phyloP scores from a whole-genome alignment of 1,139 yeast genomes.

The Fermentozyma sake region DNA sequence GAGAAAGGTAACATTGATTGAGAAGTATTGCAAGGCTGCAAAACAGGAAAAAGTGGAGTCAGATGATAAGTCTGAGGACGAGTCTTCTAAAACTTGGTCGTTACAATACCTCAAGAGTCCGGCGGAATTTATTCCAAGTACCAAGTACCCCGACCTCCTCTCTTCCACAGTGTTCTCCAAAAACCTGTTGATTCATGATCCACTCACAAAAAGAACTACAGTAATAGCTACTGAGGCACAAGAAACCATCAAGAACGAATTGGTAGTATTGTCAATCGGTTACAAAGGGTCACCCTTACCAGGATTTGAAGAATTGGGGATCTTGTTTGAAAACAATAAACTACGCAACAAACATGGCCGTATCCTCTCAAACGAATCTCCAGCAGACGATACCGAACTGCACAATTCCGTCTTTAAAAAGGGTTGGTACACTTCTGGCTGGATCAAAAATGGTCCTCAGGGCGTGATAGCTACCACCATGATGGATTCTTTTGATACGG shows the following conservation, averaged over 20 bases:
- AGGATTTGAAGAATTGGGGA: slow-evolving; percentile 50
- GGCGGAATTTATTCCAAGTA: slow-evolving; percentile 39
- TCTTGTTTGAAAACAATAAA: slow-evolving; percentile 59
- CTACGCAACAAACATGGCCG: slow-evolving; percentile 63
- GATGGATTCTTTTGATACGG: slow-evolving; percentile 78
- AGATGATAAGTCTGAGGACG: slow-evolving; percentile 16
- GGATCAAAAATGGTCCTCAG: slow-evolving; percentile 85
- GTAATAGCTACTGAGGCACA: slow-evolving; percentile 41
- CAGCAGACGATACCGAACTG: slow-evolving; percentile 14
- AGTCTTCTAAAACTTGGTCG: slow-evolving; percentile 51
- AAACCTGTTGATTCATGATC: slow-evolving; percentile 37
- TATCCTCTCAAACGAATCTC: no score
- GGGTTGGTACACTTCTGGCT: slow-evolving; percentile 81
- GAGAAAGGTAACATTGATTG: slow-evolving; percentile 61
- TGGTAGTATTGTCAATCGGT: slow-evolving; percentile 83
- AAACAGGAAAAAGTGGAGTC: slow-evolving; percentile 13
- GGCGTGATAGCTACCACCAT: slow-evolving; percentile 94
- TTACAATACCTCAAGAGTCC: slow-evolving; percentile 73
- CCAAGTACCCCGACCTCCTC: slow-evolving; percentile 31
- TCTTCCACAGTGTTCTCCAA: slow-evolving; percentile 46
- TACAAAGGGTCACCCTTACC: slow-evolving; percentile 64
- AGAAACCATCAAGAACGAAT: slow-evolving; percentile 46
- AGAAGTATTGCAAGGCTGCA: slow-evolving; percentile 49
- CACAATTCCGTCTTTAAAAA: slow-evolving; percentile 20
- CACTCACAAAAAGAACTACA: slow-evolving; percentile 26